Evolutionary conservation across 495 filamentous ascomycete genomes (phyloP).

Genomic region (Podospora appendiculata): DNA sequence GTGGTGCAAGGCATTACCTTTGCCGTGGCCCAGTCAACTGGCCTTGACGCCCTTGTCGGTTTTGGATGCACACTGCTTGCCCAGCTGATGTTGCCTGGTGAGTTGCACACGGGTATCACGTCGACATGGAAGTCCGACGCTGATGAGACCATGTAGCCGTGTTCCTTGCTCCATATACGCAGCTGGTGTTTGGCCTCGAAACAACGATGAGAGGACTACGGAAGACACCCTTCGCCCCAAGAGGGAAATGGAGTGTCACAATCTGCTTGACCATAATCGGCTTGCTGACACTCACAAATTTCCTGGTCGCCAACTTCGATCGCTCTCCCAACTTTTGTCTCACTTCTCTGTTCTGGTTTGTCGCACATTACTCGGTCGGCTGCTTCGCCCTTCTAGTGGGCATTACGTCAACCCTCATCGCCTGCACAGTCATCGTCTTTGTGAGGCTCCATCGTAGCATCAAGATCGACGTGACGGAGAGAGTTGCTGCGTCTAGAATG

Average conservation of each 20-base stretch:
- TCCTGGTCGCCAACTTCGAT: constrained; percentile 35
- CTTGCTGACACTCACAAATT: constrained; percentile 28
- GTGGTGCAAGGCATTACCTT: constrained; percentile 38
- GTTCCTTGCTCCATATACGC: constrained; percentile 40
- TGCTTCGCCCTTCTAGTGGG: constrained; percentile 31
- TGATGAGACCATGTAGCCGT: constrained; percentile 28
- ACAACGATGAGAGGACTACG: constrained; percentile 31
- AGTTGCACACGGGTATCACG: constrained; percentile 1
- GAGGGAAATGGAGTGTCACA: constrained; percentile 33
- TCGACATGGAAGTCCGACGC: background rate
- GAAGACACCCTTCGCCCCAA: constrained; percentile 29
- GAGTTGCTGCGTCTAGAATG: constrained; percentile 37
- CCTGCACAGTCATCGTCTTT: constrained; percentile 27
- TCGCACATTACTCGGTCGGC: constrained; percentile 32
- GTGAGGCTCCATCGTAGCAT: constrained; percentile 29
- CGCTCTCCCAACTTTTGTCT: constrained; percentile 33
- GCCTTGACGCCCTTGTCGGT: constrained; percentile 31
- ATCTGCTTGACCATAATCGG: constrained; percentile 34
- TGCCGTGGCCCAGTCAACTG: constrained; percentile 35
- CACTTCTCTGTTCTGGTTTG: constrained; percentile 43
- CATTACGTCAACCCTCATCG: constrained; percentile 23
- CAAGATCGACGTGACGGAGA: constrained; percentile 32
- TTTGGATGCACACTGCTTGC: constrained; percentile 32
- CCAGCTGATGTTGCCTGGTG: constrained; percentile 41
- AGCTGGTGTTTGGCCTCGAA: constrained; percentile 38